phyloP scores from a whole-genome alignment of 129 eudicot genomes.

The Rutidosis leptorrhynchoides region DNA sequence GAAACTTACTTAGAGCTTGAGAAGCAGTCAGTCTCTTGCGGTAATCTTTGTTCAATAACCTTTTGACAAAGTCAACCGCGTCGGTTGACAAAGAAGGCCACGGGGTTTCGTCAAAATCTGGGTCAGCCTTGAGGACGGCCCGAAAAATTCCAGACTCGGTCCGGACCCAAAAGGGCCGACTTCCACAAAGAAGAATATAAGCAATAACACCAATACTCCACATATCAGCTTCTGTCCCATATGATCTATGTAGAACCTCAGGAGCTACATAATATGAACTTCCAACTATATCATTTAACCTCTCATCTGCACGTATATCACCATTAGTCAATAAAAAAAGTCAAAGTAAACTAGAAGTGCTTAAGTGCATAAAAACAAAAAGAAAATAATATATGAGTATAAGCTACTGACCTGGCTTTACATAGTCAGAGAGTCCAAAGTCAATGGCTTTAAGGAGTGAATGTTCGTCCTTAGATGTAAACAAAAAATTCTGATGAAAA shows the following conservation, averaged over 20 bases:
- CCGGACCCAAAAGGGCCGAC: slow-evolving; percentile 99
- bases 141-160: slow-evolving; percentile 84
- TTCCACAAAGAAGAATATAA: slow-evolving; percentile 94
- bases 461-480: slow-evolving; percentile 72
- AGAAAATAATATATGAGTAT: slow-evolving; percentile 16
- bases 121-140: slow-evolving; percentile 83
- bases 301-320: slow-evolving; percentile 63
- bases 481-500: slow-evolving; percentile 79
- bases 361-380: background rate
- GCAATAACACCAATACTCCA: slow-evolving; percentile 99
- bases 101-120: slow-evolving; percentile 84
- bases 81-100: slow-evolving; percentile 96
- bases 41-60: slow-evolving; percentile 86
- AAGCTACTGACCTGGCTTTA: slow-evolving; percentile 81
- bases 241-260: slow-evolving; percentile 94
- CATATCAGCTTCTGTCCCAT: slow-evolving; percentile 99
- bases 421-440: slow-evolving; percentile 98
- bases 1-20: slow-evolving; percentile 83
- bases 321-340: slow-evolving; percentile 19
- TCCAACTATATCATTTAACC: slow-evolving; percentile 96
- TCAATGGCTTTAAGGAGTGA: slow-evolving; percentile 93
- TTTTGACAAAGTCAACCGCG: slow-evolving; percentile 89
- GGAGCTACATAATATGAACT: slow-evolving; percentile 99
- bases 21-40: slow-evolving; percentile 98
- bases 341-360: background rate